Conservation (phyloP, 1,139 yeast species). For the Yamadazyma triangularis region DNA sequence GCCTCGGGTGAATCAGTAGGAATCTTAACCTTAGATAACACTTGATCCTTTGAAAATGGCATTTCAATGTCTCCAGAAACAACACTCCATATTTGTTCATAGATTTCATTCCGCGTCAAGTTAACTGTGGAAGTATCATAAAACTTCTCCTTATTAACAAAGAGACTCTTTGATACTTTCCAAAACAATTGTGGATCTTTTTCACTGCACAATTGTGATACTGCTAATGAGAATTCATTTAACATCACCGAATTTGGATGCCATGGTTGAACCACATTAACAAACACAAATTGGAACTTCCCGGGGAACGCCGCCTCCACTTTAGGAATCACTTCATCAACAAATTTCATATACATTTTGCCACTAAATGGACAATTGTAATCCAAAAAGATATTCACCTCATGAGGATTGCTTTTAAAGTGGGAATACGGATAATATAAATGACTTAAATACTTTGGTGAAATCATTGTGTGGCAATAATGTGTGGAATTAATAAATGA, state of each 20-base stretch:
- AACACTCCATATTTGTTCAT: slow-evolving; percentile 50
- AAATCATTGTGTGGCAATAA: too few relatives aligned
- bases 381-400: slow-evolving; percentile 59
- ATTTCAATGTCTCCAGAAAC: slow-evolving; percentile 35
- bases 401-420: slow-evolving; percentile 26
- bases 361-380: slow-evolving; percentile 76
- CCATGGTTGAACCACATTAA: slow-evolving; percentile 83
- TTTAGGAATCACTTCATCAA: slow-evolving; percentile 49
- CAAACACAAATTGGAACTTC: slow-evolving; percentile 52
- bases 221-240: slow-evolving; percentile 71
- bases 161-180: slow-evolving; percentile 54
- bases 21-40: slow-evolving; percentile 31
- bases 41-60: slow-evolving; percentile 32
- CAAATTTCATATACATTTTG: slow-evolving; percentile 56
- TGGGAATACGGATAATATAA: slow-evolving; percentile 21
- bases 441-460: slow-evolving; percentile 42
- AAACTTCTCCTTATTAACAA: slow-evolving; percentile 48
- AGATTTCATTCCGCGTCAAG: slow-evolving; percentile 53
- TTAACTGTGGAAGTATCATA: slow-evolving; percentile 59
- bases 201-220: slow-evolving; percentile 54
- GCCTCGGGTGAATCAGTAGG: slow-evolving; percentile 16
- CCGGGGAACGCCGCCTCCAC: slow-evolving; percentile 45
- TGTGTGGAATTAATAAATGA: too few relatives aligned
- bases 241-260: slow-evolving; percentile 67
- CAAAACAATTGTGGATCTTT: slow-evolving; percentile 46